phyloP scores from a whole-genome alignment of 768 basidiomycete genomes.

The Calocybe cyanea region DNA sequence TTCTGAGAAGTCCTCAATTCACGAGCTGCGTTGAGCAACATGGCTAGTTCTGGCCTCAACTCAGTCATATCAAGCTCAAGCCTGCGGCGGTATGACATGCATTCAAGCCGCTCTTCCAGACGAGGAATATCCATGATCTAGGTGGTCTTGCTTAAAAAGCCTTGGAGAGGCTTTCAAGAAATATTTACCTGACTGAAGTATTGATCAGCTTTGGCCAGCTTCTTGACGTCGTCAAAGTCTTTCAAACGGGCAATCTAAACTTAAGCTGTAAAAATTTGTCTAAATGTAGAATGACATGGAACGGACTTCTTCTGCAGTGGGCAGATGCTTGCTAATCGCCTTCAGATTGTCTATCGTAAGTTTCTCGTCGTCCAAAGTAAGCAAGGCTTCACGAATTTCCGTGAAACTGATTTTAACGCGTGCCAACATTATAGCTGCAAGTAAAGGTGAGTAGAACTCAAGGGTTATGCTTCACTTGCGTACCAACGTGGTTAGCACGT shows the following conservation, averaged over 20 bases:
- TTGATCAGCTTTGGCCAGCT: conserved; percentile 79
- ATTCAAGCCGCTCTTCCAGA: conserved; percentile 67
- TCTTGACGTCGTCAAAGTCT: conserved; percentile 66
- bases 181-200: conserved; percentile 70
- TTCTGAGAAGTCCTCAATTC: conserved; percentile 62
- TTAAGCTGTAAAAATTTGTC: background rate
- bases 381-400: conserved; percentile 66
- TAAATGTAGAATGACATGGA: background rate
- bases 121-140: conserved; percentile 80
- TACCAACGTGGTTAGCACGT: conserved; percentile 82
- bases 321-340: conserved; percentile 69
- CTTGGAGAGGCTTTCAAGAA: background rate
- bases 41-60: conserved; percentile 75
- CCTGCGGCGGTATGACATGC: conserved; percentile 81
- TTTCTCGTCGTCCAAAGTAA: conserved; percentile 66
- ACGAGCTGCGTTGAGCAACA: conserved; percentile 62
- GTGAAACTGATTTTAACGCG: conserved; percentile 62
- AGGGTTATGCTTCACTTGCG: conserved; percentile 15
- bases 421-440: conserved; percentile 78
- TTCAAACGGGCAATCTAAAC: conserved; percentile 38
- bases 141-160: conserved; percentile 5
- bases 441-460: conserved; percentile 4
- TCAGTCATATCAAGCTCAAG: conserved; percentile 83
- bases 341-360: conserved; percentile 75
- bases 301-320: conserved; percentile 76